phyloP scores from a whole-genome alignment of 1,284 basidiomycete genomes.

The Sporisorium scitamineum region DNA sequence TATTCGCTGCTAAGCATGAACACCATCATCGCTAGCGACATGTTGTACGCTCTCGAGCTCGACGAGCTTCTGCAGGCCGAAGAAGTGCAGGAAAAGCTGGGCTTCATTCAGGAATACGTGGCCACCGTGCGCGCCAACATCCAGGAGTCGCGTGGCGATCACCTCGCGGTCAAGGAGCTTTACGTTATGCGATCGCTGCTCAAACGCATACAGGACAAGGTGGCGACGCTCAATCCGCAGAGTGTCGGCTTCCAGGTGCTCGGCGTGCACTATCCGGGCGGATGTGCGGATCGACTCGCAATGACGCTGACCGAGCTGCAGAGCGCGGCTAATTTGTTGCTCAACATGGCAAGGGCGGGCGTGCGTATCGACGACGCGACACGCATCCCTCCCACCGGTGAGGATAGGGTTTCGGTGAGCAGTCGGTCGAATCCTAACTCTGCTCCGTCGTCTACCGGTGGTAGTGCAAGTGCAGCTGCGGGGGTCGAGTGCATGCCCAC shows the following conservation, averaged over 20 bases:
- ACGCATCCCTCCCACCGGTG: conserved; percentile 30
- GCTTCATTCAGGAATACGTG: conserved; percentile 47
- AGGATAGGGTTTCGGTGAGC: conserved; percentile 20
- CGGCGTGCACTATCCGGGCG: conserved; percentile 36
- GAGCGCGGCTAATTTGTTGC: conserved; percentile 39
- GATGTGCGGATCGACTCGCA: conserved; percentile 39
- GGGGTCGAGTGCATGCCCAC: conserved; percentile 3
- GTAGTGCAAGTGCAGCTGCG: not conserved
- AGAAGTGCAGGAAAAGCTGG: conserved; percentile 40
- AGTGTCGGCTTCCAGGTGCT: conserved; percentile 42
- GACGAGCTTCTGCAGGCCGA: conserved; percentile 27
- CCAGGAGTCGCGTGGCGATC: conserved; percentile 48
- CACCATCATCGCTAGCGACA: conserved; percentile 47
- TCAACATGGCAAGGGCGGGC: conserved; percentile 46
- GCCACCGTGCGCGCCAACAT: conserved; percentile 40
- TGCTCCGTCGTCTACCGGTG: conserved; percentile 9
- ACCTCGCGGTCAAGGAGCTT: conserved; percentile 45
- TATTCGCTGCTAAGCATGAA: conserved; percentile 50
- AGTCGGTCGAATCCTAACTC: conserved; percentile 22
- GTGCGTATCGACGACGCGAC: conserved; percentile 46
- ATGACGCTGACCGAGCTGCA: conserved; percentile 45
- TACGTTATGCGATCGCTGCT: conserved; percentile 48
- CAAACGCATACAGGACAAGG: conserved; percentile 46
- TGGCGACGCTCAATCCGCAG: conserved; percentile 39
- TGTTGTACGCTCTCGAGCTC: conserved; percentile 39